phyloP scores from a whole-genome alignment of 2,329 filamentous ascomycete species.

The Clathrospora elynae region DNA sequence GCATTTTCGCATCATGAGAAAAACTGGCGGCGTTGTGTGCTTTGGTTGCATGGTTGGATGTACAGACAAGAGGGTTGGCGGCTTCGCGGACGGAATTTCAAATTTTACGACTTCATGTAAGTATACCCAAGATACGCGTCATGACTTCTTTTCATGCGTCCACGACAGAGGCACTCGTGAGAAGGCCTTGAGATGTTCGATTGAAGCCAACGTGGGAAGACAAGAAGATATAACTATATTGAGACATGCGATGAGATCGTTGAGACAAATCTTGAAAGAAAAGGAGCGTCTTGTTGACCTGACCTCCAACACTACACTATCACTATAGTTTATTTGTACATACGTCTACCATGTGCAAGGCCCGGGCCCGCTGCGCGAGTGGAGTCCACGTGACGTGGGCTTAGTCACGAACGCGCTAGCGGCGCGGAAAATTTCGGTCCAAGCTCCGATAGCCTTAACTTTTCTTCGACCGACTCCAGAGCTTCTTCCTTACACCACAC shows the following conservation, averaged over 20 bases:
- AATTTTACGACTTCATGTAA: slow-evolving; percentile 30
- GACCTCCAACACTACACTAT: too few relatives aligned
- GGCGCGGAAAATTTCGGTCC: slow-evolving; percentile 26
- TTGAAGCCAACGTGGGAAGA: slow-evolving; percentile 10
- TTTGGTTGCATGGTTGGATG: slow-evolving; percentile 11
- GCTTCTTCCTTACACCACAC: slow-evolving; percentile 16
- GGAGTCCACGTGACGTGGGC: slow-evolving; percentile 4
- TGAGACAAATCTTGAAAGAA: too few relatives aligned
- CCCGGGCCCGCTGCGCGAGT: not conserved
- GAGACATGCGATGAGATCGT: slow-evolving; percentile 6
- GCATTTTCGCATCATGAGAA: slow-evolving; percentile 70
- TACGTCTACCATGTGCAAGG: not conserved
- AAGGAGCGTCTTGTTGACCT: too few relatives aligned
- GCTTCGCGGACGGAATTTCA: slow-evolving; percentile 7
- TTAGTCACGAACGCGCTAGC: slow-evolving; percentile 22
- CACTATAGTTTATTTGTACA: too few relatives aligned
- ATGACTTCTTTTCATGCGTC: slow-evolving; percentile 11
- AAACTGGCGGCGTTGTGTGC: not conserved
- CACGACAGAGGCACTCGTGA: slow-evolving; percentile 9
- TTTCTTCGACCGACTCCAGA: slow-evolving; percentile 14
- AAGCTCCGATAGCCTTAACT: slow-evolving; percentile 24
- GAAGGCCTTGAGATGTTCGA: slow-evolving; percentile 8
- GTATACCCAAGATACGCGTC: slow-evolving; percentile 25
- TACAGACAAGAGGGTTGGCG: slow-evolving; percentile 7
- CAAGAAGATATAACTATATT: slow-evolving; percentile 3